A percentile compares a stretch with the other conserved stretches of the same genome.
phyloP scores from a whole-genome alignment of 306 rosid species.

The Mimosa pudica region DNA sequence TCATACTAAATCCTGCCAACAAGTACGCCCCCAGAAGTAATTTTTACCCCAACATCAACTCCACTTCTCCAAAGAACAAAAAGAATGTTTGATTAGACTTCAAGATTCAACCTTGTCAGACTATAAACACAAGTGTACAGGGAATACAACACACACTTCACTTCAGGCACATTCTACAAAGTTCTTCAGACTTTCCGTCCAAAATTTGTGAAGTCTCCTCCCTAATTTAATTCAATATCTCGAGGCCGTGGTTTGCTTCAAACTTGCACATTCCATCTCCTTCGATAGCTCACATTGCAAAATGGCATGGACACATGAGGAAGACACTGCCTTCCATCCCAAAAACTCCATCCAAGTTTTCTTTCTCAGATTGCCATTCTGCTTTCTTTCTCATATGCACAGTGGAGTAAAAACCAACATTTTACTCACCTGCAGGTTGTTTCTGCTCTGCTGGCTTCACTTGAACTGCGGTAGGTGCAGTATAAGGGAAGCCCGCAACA shows the following conservation, averaged over 20 bases:
- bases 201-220: conserved; percentile 54
- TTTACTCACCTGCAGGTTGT: conserved; percentile 96
- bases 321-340: background rate
- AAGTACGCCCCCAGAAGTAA: background rate
- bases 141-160: conserved; percentile 35
- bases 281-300: conserved; percentile 26
- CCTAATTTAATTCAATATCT: background rate
- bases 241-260: conserved; percentile 12
- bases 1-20: conserved; percentile 7
- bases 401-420: background rate
- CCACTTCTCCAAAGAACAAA: conserved; percentile 56
- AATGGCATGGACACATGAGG: conserved; percentile 32
- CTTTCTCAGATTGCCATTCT: conserved; percentile 3
- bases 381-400: conserved; percentile 3
- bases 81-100: conserved; percentile 52
- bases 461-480: conserved; percentile 62
- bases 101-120: conserved; percentile 63
- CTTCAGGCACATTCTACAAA: conserved; percentile 38
- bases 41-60: conserved; percentile 34
- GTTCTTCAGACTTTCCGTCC: conserved; percentile 42
- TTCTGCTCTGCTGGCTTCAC: conserved; percentile 91
- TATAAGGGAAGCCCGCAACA: conserved; percentile 59
- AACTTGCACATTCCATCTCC: conserved; percentile 37
- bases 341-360: background rate
- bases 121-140: conserved; percentile 63